These are phyloP conservation scores for Wickerhamomyces alni DNA, from an alignment of 805 yeast species.

Conservation along the genomic window DNA sequence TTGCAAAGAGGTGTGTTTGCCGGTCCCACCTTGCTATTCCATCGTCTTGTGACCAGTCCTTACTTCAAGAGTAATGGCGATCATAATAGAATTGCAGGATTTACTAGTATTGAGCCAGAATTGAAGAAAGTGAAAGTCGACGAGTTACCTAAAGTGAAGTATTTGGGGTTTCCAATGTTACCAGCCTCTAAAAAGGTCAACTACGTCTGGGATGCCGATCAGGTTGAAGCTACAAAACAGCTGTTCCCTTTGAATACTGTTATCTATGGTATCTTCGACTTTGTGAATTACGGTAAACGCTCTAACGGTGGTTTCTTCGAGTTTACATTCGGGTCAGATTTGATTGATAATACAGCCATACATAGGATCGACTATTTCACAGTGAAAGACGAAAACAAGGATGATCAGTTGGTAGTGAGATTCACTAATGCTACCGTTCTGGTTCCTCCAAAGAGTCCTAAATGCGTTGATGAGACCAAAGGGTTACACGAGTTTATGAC, in stretches of 20 bases:
- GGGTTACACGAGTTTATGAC: constrained; percentile 23
- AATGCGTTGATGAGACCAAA: constrained; percentile 13
- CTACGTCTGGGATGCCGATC: constrained; percentile 16
- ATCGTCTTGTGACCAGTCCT: constrained; percentile 15
- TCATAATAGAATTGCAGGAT: constrained; percentile 15
- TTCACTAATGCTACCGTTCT: constrained; percentile 11
- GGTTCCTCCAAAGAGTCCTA: constrained; percentile 5
- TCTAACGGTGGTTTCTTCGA: constrained; percentile 18
- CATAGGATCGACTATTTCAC: constrained; percentile 20
- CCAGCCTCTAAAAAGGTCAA: constrained; percentile 10
- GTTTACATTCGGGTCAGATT: constrained; percentile 15
- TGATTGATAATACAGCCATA: constrained; percentile 6
- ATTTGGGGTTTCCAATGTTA: constrained; percentile 8
- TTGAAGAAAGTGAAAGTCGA: constrained; percentile 9
- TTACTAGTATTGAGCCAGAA: constrained; percentile 12
- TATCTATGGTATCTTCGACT: constrained; percentile 18
- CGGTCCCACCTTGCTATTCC: constrained; percentile 20
- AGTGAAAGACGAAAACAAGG: constrained; percentile 5
- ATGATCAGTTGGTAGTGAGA: constrained; percentile 17
- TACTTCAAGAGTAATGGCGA: constrained; percentile 11
- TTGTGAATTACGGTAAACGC: constrained; percentile 12
- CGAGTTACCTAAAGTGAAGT: constrained; percentile 4
- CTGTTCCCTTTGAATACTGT: constrained; percentile 13
- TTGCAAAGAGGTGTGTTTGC: constrained; percentile 17
- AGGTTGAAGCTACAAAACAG: constrained; percentile 6